These are phyloP conservation scores for Paecilomyces niveus DNA, from an alignment of 2,329 filamentous ascomycete species.

Conservation along the genomic window DNA sequence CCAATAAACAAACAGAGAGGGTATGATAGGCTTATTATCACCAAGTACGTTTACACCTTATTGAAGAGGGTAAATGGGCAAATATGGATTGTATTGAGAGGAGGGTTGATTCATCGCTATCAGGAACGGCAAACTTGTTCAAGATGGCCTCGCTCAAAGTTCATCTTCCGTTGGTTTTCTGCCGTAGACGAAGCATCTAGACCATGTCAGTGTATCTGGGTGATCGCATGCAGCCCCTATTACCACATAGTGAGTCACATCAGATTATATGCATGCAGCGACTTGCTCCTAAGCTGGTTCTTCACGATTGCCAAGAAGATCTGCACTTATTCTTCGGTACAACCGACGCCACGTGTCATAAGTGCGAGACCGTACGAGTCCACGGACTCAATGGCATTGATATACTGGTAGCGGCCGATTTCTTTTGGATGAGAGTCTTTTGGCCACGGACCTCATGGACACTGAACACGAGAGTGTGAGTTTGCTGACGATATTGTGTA, in stretches of 20 bases:
- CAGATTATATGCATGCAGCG: not conserved
- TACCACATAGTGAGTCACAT: not conserved
- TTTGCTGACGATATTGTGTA: not conserved
- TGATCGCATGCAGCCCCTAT: not conserved
- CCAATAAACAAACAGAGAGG: too few species aligned
- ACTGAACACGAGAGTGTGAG: not conserved
- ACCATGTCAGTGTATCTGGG: not conserved
- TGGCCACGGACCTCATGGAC: constrained; percentile 8
- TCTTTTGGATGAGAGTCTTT: constrained; percentile 5
- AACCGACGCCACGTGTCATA: constrained; percentile 15
- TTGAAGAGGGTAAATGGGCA: too few species aligned
- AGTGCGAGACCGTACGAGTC: constrained; percentile 15
- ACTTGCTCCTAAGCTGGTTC: not conserved
- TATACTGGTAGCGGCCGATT: constrained; percentile 9
- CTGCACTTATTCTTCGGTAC: constrained; percentile 9
- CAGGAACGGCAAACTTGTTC: not conserved
- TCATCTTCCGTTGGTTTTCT: not conserved
- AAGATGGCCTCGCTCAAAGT: not conserved
- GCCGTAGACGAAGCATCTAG: not conserved
- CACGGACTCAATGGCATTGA: constrained; percentile 11
- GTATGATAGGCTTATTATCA: too few species aligned
- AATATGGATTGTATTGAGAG: not conserved
- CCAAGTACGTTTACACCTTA: too few species aligned
- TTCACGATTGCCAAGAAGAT: not conserved
- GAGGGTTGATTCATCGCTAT: not conserved